Base-by-base conservation (phyloP, 306 rosid species). In the Pterocarpus macrocarpus region DNA sequence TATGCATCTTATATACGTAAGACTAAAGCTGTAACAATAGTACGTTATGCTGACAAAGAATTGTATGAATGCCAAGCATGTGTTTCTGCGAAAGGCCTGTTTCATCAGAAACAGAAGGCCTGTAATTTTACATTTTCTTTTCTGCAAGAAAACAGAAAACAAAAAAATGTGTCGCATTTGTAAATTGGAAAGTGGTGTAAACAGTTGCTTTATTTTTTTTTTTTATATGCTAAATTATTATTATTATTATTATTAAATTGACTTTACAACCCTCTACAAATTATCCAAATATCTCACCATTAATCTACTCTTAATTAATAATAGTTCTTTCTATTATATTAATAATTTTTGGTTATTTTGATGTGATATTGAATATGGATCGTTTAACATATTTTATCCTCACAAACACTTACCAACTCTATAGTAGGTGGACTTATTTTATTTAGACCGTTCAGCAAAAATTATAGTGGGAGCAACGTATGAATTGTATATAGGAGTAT, bases 21-120 rank as follows among this genome's bases (percentile, higher is more conserved):
- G 50, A 68, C 4, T 68, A 82, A 82, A 68, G 85, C 33, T 69
- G 81, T 36, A 61, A 13, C 9, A 49, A 62, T 17, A 16, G 80
- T 77, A 76, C 81, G 11, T 13, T 78, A 17, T 63, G 55, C 80
- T 71, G 64, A 66, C 69, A 43, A 71, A 58, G 35, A 71, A 53
- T 70, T 81, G 45, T 58, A 71, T 76, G 76, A 80, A 76, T 80
- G 72, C 49, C 68, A 64, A 69, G 53, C 76, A 70, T 35, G 43
- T 64, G 34, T 38, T 43, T 22, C 61, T 68, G 61, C 61, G 0
- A 67, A 67, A 44, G 28, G 52, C 62, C 45, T 28, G 52, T 66
- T 73, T 45, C 47, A 33, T 35, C 47, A 33, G 74, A 16, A 67
- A 36, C 62, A 17, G 4, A 61, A 75, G 71, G 34, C 81, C 65